phyloP scores from a whole-genome alignment of 2,329 filamentous ascomycete genomes.

The Aspergillus sp. region DNA sequence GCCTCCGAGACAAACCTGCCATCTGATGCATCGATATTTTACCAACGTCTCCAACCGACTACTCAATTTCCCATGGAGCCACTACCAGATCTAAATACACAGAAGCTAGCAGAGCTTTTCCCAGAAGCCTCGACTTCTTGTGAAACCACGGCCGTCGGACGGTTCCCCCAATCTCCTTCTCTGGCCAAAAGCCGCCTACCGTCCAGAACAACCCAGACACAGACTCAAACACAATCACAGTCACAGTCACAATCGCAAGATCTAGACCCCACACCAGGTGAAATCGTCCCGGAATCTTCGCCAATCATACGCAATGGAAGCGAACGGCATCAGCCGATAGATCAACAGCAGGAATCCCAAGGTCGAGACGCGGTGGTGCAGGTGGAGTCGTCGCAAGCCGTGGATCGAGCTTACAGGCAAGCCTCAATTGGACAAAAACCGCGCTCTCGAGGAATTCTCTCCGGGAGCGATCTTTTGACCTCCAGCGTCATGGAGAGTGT shows the following conservation, averaged over 20 bases:
- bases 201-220: constrained; percentile 7
- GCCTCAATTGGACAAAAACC: constrained; percentile 10
- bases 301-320: constrained; percentile 24
- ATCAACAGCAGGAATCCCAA: constrained; percentile 15
- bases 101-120: constrained; percentile 39
- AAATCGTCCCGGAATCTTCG: constrained; percentile 42
- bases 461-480: constrained; percentile 37
- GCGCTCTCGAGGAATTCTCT: constrained; percentile 24
- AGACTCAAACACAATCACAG: constrained; percentile 15
- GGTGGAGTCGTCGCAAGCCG: constrained; percentile 42
- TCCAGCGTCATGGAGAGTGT: constrained; percentile 46
- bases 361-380: constrained; percentile 32
- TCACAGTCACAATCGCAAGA: constrained; percentile 23
- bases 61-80: constrained; percentile 39
- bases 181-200: not conserved
- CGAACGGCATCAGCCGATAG: not conserved
- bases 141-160: constrained; percentile 5
- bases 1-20: constrained; percentile 29
- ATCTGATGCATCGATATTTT: constrained; percentile 38
- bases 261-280: constrained; percentile 23
- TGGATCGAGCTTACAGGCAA: constrained; percentile 23
- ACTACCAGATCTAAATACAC: constrained; percentile 34
- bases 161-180: constrained; percentile 10
- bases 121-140: constrained; percentile 27
- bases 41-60: constrained; percentile 33